These are phyloP conservation scores for Gyrodon lividus DNA, from an alignment of 768 basidiomycete genomes.

Conservation along the genomic window DNA sequence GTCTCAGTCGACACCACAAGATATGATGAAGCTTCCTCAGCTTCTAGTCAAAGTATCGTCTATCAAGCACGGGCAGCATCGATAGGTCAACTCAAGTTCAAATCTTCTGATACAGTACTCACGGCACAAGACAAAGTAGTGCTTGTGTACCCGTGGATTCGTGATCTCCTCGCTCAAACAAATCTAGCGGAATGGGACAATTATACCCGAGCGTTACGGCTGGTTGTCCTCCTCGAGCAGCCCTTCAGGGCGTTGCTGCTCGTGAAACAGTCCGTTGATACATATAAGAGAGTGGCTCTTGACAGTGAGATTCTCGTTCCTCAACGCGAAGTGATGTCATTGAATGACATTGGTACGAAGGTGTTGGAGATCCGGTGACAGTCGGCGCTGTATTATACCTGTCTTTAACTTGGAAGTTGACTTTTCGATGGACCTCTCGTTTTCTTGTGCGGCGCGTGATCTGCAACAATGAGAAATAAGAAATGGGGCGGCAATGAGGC, in stretches of 20 bases:
- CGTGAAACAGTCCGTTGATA: slow-evolving; percentile 1
- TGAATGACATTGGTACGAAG: too few species aligned
- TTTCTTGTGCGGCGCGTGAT: too few species aligned
- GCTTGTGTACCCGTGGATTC: slow-evolving; percentile 14
- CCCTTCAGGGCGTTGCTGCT: slow-evolving; percentile 12
- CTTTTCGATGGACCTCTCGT: too few species aligned
- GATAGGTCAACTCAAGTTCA: slow-evolving; percentile 6
- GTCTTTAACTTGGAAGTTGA: too few species aligned
- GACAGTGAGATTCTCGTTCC: too few species aligned
- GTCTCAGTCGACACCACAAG: not conserved
- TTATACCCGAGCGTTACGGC: slow-evolving; percentile 8
- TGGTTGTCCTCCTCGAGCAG: slow-evolving; percentile 13
- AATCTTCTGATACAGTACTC: not conserved
- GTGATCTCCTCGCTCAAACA: slow-evolving; percentile 1
- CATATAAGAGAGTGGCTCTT: slow-evolving; percentile 22
- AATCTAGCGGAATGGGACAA: slow-evolving; percentile 5
- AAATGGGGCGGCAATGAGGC: too few species aligned
- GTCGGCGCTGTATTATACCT: too few species aligned
- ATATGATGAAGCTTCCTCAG: not conserved
- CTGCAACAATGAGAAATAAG: too few species aligned
- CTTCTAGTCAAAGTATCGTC: not conserved
- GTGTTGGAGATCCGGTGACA: too few species aligned
- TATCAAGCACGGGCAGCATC: slow-evolving; percentile 6
- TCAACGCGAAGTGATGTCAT: too few species aligned
- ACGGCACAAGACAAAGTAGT: not conserved